A percentile compares a stretch with the other conserved stretches of the same genome.
Conservation (phyloP, 2,329 filamentous ascomycete genomes). For the Amauroascus verrucosus region DNA sequence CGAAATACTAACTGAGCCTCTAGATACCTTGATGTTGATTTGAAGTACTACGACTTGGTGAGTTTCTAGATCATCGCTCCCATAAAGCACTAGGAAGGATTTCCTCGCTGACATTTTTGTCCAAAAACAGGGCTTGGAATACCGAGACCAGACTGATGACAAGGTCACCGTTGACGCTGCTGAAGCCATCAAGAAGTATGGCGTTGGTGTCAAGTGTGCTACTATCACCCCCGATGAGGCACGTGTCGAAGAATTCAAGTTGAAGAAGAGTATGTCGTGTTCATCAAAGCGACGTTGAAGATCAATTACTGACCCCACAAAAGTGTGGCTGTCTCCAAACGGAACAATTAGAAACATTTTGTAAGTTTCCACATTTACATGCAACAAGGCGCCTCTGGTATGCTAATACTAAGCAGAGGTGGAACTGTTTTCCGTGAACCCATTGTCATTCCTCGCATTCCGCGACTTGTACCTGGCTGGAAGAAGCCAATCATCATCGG, state of each 20-base stretch:
- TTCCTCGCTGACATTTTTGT: neutral
- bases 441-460: constrained; percentile 89
- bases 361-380: constrained; percentile 26
- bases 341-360: constrained; percentile 65
- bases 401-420: constrained; percentile 43
- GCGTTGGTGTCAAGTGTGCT: constrained; percentile 96
- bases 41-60: constrained; percentile 90
- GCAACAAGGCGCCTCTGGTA: neutral
- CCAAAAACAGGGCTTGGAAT: constrained; percentile 58
- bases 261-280: constrained; percentile 77
- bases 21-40: constrained; percentile 83
- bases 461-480: constrained; percentile 91
- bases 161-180: constrained; percentile 91
- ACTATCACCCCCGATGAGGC: constrained; percentile 98
- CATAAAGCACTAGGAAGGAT: neutral
- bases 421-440: constrained; percentile 98
- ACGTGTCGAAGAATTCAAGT: constrained; percentile 92
- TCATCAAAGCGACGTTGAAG: constrained; percentile 2
- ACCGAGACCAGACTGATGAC: constrained; percentile 93
- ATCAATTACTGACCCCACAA: constrained; percentile 9
- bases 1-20: constrained; percentile 17
- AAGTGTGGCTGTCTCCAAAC: constrained; percentile 98
- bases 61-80: constrained; percentile 12
- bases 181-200: constrained; percentile 98
- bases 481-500: constrained; percentile 99